Conservation (phyloP, 2,329 filamentous ascomycete species). For the Periconia sp. region DNA sequence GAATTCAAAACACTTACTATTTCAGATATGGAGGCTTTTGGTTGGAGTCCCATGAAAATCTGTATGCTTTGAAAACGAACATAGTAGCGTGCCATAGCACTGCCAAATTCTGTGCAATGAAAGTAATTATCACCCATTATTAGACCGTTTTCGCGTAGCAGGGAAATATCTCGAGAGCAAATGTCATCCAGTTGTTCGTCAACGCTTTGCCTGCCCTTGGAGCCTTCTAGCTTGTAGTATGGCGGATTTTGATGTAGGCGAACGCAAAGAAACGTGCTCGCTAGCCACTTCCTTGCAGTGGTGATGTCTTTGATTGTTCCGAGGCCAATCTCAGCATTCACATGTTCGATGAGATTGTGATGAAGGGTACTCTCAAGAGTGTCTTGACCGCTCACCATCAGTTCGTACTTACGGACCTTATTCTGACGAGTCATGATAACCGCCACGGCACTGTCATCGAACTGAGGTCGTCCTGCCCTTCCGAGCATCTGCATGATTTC, state of each 20-base stretch:
- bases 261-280: conserved; percentile 78
- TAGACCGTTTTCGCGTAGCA: conserved; percentile 67
- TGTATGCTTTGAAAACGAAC: conserved; percentile 82
- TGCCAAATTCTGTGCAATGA: conserved; percentile 72
- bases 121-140: conserved; percentile 59
- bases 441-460: conserved; percentile 75
- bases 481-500: conserved; percentile 93
- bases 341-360: conserved; percentile 77
- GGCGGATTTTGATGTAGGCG: conserved; percentile 72
- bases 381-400: conserved; percentile 75
- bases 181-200: conserved; percentile 73
- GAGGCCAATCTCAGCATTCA: conserved; percentile 83
- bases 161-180: conserved; percentile 70
- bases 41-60: conserved; percentile 66
- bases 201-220: conserved; percentile 55
- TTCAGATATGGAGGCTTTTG: conserved; percentile 66
- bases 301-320: conserved; percentile 70
- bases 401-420: conserved; percentile 71
- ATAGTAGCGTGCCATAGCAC: conserved; percentile 84
- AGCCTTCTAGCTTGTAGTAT: conserved; percentile 71
- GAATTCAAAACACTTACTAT: conserved; percentile 61
- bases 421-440: conserved; percentile 78
- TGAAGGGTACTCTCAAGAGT: conserved; percentile 80
- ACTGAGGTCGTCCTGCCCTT: conserved; percentile 82
- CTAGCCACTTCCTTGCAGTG: conserved; percentile 76